phyloP scores from a whole-genome alignment of 805 yeast species.

The Metschnikowia similis region DNA sequence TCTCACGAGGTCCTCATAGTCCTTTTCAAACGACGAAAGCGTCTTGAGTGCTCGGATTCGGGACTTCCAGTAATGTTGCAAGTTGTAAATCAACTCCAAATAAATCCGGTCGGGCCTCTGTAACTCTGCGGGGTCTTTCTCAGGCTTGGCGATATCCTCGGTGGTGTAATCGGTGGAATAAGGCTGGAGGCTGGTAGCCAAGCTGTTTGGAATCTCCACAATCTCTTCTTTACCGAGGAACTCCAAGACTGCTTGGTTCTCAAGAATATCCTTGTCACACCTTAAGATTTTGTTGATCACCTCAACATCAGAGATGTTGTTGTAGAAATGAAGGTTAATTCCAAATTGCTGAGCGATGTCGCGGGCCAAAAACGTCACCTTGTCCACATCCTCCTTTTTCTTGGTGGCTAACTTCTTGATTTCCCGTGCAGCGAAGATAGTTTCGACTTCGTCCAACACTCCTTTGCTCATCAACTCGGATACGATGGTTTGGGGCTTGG shows the following conservation, averaged over 20 bases:
- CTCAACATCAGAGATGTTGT: slow-evolving; percentile 56
- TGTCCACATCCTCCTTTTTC: slow-evolving; percentile 41
- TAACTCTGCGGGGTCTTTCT: slow-evolving; percentile 69
- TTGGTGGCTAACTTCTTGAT: slow-evolving; percentile 41
- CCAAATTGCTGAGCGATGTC: slow-evolving; percentile 93
- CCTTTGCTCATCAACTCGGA: slow-evolving; percentile 54
- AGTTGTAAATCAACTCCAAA: slow-evolving; percentile 75
- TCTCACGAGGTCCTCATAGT: slow-evolving; percentile 63
- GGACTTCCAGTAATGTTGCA: slow-evolving; percentile 88
- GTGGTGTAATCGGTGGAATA: slow-evolving; percentile 67
- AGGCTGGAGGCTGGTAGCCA: slow-evolving; percentile 72
- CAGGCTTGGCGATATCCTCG: slow-evolving; percentile 35
- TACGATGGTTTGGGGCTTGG: slow-evolving; percentile 41
- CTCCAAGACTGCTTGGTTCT: slow-evolving; percentile 72
- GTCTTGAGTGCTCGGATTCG: slow-evolving; percentile 80
- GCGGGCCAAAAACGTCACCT: slow-evolving; percentile 56
- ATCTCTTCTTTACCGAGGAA: slow-evolving; percentile 75
- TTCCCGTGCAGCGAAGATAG: slow-evolving; percentile 56
- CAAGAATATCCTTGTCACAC: slow-evolving; percentile 70
- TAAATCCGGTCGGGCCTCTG: slow-evolving; percentile 85
- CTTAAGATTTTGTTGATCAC: slow-evolving; percentile 66
- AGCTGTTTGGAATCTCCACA: slow-evolving; percentile 65
- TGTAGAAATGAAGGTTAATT: slow-evolving; percentile 80
- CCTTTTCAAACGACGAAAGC: slow-evolving; percentile 67
- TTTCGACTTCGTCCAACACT: slow-evolving; percentile 60